phyloP scores from a whole-genome alignment of 768 basidiomycete genomes.

The Omphalotus guepiniiformis region DNA sequence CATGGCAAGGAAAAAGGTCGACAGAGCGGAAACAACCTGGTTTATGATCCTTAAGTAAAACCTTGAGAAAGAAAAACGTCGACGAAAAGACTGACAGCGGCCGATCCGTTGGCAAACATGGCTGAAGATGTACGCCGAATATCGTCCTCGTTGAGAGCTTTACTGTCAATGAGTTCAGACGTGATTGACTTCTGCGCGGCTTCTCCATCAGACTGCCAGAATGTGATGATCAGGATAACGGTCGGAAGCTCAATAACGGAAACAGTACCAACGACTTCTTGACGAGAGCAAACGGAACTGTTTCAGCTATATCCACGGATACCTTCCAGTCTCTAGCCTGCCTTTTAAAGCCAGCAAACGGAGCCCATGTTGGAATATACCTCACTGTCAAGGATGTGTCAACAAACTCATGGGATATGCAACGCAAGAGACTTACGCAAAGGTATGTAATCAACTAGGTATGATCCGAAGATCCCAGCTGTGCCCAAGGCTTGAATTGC shows the following conservation, averaged over 20 bases:
- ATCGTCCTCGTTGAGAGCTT: background rate
- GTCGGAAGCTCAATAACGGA: background rate
- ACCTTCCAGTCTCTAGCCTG: constrained; percentile 8
- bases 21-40: constrained; percentile 4
- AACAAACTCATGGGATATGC: background rate
- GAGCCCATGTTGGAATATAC: too few relatives aligned
- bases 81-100: constrained; percentile 2
- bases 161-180: background rate
- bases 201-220: background rate
- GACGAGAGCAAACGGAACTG: constrained; percentile 6
- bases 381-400: background rate
- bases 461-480: constrained; percentile 16
- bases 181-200: background rate
- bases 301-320: constrained; percentile 4
- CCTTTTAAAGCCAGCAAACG: background rate
- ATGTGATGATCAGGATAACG: background rate
- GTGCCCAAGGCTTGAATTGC: constrained; percentile 14
- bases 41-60: background rate
- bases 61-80: background rate
- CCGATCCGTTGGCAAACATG: constrained; percentile 9
- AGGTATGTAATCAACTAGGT: constrained; percentile 19
- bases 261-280: constrained; percentile 2
- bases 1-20: constrained; percentile 14
- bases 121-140: constrained; percentile 4
- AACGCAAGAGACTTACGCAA: constrained; percentile 5